Conservation (phyloP, 805 yeast genomes). For the Wickerhamiella parazyma region DNA sequence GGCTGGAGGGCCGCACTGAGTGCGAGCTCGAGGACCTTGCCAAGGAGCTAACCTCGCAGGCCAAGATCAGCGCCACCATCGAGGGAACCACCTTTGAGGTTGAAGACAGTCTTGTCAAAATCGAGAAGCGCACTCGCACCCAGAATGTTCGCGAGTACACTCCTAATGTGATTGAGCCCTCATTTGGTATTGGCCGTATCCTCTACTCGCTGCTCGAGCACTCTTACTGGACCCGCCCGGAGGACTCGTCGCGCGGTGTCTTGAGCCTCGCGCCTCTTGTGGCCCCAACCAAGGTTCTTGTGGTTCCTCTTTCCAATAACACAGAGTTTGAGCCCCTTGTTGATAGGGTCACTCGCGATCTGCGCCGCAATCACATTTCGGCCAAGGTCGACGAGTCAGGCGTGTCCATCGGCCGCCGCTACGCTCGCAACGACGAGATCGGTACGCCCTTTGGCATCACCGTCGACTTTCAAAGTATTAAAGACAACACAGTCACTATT, state of each 20-base stretch:
- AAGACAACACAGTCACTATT: slow-evolving; percentile 78
- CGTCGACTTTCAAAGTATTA: slow-evolving; percentile 82
- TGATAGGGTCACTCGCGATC: slow-evolving; percentile 48
- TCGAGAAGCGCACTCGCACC: slow-evolving; percentile 63
- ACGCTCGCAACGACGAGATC: slow-evolving; percentile 94
- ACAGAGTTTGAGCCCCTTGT: slow-evolving; percentile 66
- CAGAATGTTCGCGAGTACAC: slow-evolving; percentile 91
- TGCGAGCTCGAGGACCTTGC: slow-evolving; percentile 70
- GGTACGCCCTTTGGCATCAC: slow-evolving; percentile 99
- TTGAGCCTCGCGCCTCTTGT: slow-evolving; percentile 87
- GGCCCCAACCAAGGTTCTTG: slow-evolving; percentile 93
- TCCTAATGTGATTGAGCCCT: slow-evolving; percentile 97
- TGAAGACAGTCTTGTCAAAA: slow-evolving; percentile 55
- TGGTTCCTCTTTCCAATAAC: slow-evolving; percentile 86
- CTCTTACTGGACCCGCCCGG: slow-evolving; percentile 88
- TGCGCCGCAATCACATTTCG: slow-evolving; percentile 74
- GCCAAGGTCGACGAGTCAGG: slow-evolving; percentile 95
- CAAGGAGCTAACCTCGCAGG: slow-evolving; percentile 46
- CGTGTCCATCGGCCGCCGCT: slow-evolving; percentile 95
- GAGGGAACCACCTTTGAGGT: slow-evolving; percentile 59
- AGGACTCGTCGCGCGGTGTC: slow-evolving; percentile 75
- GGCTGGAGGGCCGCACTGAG: slow-evolving; percentile 64
- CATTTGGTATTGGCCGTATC: slow-evolving; percentile 98
- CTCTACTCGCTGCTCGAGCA: slow-evolving; percentile 89
- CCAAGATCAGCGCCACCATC: slow-evolving; percentile 52